Percentiles rank a stretch among this genome's conserved stretches.
Evolutionary conservation across 1,139 yeast genomes (phyloP).

Genomic region (Candida sp.): DNA sequence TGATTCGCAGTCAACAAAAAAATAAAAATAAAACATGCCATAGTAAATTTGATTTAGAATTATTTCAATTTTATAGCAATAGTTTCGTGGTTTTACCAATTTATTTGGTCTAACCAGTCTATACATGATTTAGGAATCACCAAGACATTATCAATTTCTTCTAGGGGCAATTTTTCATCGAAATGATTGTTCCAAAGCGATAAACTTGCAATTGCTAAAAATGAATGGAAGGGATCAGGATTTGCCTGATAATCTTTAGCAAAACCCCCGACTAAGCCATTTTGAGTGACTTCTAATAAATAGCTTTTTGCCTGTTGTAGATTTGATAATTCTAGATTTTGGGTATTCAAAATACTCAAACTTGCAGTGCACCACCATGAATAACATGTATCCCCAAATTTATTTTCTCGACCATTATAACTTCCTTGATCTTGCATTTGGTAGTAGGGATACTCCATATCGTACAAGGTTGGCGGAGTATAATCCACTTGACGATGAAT

Average conservation of each 20-base stretch:
- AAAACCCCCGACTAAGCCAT: conserved; percentile 74
- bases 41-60: neutral
- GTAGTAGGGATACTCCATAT: conserved; percentile 29
- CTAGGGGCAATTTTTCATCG: conserved; percentile 12
- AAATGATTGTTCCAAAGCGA: conserved; percentile 33
- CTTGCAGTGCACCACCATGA: conserved; percentile 84
- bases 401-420: conserved; percentile 85
- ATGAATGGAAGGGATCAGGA: conserved; percentile 75
- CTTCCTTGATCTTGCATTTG: conserved; percentile 63
- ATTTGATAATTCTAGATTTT: conserved; percentile 31
- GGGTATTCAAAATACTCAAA: conserved; percentile 36
- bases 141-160: conserved; percentile 21
- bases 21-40: neutral
- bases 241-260: conserved; percentile 56
- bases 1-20: neutral
- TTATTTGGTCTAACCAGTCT: conserved; percentile 10
- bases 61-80: too few relatives aligned
- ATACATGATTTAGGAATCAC: conserved; percentile 22
- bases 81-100: conserved; percentile 4
- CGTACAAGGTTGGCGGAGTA: conserved; percentile 3
- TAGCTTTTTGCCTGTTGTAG: conserved; percentile 35
- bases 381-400: conserved; percentile 87
- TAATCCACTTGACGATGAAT: conserved; percentile 59
- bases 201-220: conserved; percentile 57
- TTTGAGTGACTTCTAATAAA: conserved; percentile 61